Evolutionary conservation across 1,139 yeast genomes (phyloP).

Genomic region (Zhuliangozyma parablackwelliae): DNA sequence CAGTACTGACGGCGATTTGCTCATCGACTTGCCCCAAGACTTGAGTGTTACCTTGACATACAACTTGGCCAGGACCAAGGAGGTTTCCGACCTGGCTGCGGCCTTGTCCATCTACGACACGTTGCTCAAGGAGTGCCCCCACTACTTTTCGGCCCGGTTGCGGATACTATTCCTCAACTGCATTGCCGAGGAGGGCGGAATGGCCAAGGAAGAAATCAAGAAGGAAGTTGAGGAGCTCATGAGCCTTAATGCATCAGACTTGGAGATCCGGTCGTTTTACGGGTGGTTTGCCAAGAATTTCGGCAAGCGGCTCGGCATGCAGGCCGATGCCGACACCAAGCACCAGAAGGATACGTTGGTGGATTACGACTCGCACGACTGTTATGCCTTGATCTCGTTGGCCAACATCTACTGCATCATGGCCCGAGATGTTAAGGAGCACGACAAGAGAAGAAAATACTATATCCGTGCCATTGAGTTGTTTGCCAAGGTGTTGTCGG

Average conservation of each 20-base stretch:
- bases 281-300: slow-evolving; percentile 80
- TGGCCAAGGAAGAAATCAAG: slow-evolving; percentile 42
- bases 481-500: slow-evolving; percentile 79
- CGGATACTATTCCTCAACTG: slow-evolving; percentile 58
- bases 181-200: slow-evolving; percentile 19
- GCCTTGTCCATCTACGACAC: slow-evolving; percentile 53
- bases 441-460: slow-evolving; percentile 68
- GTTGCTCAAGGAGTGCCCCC: slow-evolving; percentile 58
- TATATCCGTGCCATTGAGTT: slow-evolving; percentile 86
- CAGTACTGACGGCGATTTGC: slow-evolving; percentile 23
- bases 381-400: slow-evolving; percentile 82
- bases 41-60: slow-evolving; percentile 49
- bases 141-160: slow-evolving; percentile 72
- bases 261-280: slow-evolving; percentile 85
- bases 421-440: slow-evolving; percentile 70
- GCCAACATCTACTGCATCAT: slow-evolving; percentile 82
- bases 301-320: slow-evolving; percentile 52
- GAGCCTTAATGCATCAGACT: slow-evolving; percentile 50
- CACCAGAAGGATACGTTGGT: slow-evolving; percentile 85
- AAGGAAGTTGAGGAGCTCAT: slow-evolving; percentile 54
- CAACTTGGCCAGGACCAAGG: slow-evolving; percentile 63
- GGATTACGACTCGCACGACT: slow-evolving; percentile 79
- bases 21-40: slow-evolving; percentile 23
- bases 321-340: slow-evolving; percentile 62
- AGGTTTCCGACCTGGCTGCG: slow-evolving; percentile 38